A percentile compares a stretch with the other conserved stretches of the same genome.
phyloP scores from a whole-genome alignment of 176 grass and related monocot species.

The Oryza punctata region DNA sequence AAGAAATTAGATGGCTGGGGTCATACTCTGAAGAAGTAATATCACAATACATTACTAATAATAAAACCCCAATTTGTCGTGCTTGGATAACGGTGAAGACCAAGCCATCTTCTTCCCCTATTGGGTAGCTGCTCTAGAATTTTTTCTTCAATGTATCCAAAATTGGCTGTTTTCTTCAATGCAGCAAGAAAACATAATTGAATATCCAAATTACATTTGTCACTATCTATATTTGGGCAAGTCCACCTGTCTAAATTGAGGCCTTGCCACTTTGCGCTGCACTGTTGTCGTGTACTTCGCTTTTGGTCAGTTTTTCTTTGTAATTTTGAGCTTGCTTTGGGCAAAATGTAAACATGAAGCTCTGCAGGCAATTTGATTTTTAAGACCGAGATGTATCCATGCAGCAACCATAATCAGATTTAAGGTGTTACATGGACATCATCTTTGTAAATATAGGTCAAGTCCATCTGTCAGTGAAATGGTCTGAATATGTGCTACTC shows the following conservation, averaged over 20 bases:
- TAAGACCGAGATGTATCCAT: not conserved
- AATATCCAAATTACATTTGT: not conserved
- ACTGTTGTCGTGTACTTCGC: not conserved
- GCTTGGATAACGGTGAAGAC: not conserved
- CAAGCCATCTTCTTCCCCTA: constrained; percentile 1
- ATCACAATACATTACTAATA: not conserved
- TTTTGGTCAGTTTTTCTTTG: not conserved
- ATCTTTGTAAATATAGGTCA: constrained; percentile 1
- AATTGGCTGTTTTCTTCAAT: constrained; percentile 15
- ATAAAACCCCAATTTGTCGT: constrained; percentile 1
- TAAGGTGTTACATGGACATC: not conserved
- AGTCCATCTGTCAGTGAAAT: constrained; percentile 13
- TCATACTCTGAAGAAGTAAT: not conserved
- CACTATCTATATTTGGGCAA: not conserved
- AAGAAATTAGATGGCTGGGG: not conserved
- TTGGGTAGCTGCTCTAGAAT: not conserved
- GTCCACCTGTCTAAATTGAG: not conserved
- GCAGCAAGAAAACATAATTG: not conserved
- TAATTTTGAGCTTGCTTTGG: not conserved
- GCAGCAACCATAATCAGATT: not conserved
- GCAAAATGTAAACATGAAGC: not conserved
- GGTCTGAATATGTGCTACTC: not conserved
- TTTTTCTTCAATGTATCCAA: not conserved
- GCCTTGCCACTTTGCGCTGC: not conserved
- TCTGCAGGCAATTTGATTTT: not conserved